phyloP scores from a whole-genome alignment of 257 asterid genomes.

The Ajuga chamaepitys region DNA sequence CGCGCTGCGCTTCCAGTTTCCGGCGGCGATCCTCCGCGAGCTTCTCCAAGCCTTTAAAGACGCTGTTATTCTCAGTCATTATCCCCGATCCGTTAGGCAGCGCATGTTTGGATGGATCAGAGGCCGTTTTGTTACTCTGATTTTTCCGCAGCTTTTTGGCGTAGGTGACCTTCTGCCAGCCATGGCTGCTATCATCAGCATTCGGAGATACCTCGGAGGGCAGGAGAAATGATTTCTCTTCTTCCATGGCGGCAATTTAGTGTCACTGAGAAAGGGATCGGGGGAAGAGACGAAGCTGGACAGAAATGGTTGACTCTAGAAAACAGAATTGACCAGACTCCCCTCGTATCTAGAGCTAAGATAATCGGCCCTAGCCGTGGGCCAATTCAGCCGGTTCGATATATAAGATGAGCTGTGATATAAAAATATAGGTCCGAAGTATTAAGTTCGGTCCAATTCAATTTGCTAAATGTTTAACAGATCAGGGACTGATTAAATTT shows the following conservation, averaged over 20 bases:
- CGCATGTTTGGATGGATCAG: conserved; percentile 20
- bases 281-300: not conserved
- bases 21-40: conserved; percentile 70
- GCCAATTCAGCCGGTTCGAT: too few species aligned
- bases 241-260: conserved; percentile 33
- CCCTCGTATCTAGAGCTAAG: too few species aligned
- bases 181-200: conserved; percentile 33
- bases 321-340: not conserved
- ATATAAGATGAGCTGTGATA: too few species aligned
- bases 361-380: too few species aligned
- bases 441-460: too few species aligned
- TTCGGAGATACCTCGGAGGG: conserved; percentile 13
- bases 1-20: conserved; percentile 58
- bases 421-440: too few species aligned
- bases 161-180: conserved; percentile 62
- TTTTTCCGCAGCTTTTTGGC: conserved; percentile 47
- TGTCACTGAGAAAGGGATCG: conserved; percentile 5
- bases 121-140: conserved; percentile 14
- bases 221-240: conserved; percentile 27
- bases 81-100: conserved; percentile 44
- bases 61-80: conserved; percentile 21
- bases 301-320: not conserved
- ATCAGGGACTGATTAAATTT: too few species aligned
- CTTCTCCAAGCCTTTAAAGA: conserved; percentile 62
- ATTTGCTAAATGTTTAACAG: too few species aligned